phyloP scores from a whole-genome alignment of 768 basidiomycete species.

The Sporobolomyces roseus region DNA sequence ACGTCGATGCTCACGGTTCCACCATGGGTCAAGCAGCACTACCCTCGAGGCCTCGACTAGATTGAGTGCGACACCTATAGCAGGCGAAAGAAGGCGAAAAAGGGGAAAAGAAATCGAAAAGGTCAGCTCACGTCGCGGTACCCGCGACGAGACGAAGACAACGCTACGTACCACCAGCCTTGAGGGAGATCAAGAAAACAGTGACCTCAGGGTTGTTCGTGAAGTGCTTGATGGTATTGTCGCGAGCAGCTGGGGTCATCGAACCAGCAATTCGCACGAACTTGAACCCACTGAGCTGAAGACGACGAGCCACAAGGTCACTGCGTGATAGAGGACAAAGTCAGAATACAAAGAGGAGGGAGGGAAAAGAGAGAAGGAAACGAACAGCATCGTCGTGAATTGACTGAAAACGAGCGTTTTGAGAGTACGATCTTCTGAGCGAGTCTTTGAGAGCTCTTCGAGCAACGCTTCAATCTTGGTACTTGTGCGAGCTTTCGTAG shows the following conservation, averaged over 20 bases:
- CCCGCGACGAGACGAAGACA: too few species aligned
- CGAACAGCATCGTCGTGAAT: slow-evolving; percentile 74
- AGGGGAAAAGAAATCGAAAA: background rate
- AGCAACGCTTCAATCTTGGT: slow-evolving; percentile 94
- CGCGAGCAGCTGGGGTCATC: slow-evolving; percentile 93
- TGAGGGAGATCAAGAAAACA: slow-evolving; percentile 89
- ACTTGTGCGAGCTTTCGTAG: slow-evolving; percentile 89
- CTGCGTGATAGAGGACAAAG: too few species aligned
- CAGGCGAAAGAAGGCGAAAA: too few species aligned
- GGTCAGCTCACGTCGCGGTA: slow-evolving; percentile 44
- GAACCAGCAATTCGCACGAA: slow-evolving; percentile 91
- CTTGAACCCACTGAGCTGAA: slow-evolving; percentile 86
- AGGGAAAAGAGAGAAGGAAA: background rate
- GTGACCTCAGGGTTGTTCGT: slow-evolving; percentile 66
- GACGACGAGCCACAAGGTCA: slow-evolving; percentile 84
- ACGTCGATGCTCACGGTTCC: too few species aligned
- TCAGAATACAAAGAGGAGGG: too few species aligned
- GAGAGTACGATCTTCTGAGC: slow-evolving; percentile 78
- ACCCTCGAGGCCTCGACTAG: slow-evolving; percentile 59
- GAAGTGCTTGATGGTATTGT: slow-evolving; percentile 52
- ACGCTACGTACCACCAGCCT: slow-evolving; percentile 71
- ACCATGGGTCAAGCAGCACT: slow-evolving; percentile 57
- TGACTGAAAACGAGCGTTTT: slow-evolving; percentile 97
- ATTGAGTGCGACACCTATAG: slow-evolving; percentile 68
- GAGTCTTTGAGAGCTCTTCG: slow-evolving; percentile 83